Percentiles rank a stretch among this genome's conserved stretches.
Evolutionary conservation across 2,329 filamentous ascomycete genomes (phyloP).

Genomic region (Chrysosporium queenslandicum): DNA sequence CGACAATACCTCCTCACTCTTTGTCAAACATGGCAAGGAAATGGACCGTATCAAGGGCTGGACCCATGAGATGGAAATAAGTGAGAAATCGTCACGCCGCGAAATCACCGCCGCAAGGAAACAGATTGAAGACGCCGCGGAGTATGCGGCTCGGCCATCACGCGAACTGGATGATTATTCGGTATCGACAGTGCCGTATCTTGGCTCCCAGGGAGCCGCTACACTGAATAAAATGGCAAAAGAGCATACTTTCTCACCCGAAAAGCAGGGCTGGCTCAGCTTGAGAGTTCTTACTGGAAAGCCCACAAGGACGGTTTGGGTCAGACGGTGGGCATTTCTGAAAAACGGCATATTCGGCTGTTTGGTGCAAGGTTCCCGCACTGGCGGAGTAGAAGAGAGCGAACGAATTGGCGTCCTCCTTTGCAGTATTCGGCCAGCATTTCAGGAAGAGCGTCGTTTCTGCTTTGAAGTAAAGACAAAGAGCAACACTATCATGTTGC

Average conservation of each 20-base stretch:
- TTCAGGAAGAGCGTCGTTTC: slow-evolving; percentile 86
- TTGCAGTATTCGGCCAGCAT: slow-evolving; percentile 82
- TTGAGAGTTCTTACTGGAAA: slow-evolving; percentile 73
- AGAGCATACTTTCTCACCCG: slow-evolving; percentile 40
- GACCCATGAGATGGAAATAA: slow-evolving; percentile 86
- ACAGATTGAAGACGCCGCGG: slow-evolving; percentile 69
- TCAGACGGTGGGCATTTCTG: slow-evolving; percentile 88
- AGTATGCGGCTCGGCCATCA: slow-evolving; percentile 64
- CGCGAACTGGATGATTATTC: slow-evolving; percentile 90
- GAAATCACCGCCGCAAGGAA: slow-evolving; percentile 71
- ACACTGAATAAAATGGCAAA: slow-evolving; percentile 46
- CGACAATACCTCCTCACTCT: slow-evolving; percentile 52
- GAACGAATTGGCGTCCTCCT: slow-evolving; percentile 92
- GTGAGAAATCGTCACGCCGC: slow-evolving; percentile 70
- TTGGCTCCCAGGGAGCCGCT: slow-evolving; percentile 60
- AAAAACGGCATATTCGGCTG: slow-evolving; percentile 94
- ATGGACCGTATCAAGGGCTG: slow-evolving; percentile 89
- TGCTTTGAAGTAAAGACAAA: slow-evolving; percentile 99
- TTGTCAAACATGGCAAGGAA: slow-evolving; percentile 61
- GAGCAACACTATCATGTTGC: slow-evolving; percentile 75
- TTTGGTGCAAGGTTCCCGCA: slow-evolving; percentile 69
- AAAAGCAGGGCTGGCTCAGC: slow-evolving; percentile 95
- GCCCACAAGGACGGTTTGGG: slow-evolving; percentile 80
- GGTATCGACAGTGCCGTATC: slow-evolving; percentile 76
- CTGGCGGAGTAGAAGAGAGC: slow-evolving; percentile 80